Base-by-base conservation (phyloP, 2,329 filamentous ascomycete genomes). In the Aureobasidium sp. region DNA sequence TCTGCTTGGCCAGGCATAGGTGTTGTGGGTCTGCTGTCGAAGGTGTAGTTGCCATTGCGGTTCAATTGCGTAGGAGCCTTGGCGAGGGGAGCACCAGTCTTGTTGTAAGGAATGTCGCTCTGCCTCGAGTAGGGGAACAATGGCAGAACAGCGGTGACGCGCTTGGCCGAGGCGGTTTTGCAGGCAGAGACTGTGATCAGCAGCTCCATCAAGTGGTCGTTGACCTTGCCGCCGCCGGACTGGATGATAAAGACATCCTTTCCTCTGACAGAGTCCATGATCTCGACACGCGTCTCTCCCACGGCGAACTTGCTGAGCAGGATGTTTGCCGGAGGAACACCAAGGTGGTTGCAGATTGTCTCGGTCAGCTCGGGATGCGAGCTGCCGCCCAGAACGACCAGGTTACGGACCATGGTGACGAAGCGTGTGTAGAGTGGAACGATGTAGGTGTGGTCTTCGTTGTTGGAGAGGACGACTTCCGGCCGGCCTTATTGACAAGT, bases 161-260 rank as follows among this genome's bases (percentile, higher is more conserved):
- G 84, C 75, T 89, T 91, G 34, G 94, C 94, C 44, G 92, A 97
- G 69, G 91, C 91, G 14, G 89, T 88, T 78, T 96, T 96, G 85
- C 94, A 97, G 65, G 94, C 94, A n/a, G 91, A 96, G 70, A 97
- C 93, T 79, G 94, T 96, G 78, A 97, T 97, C 75, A 96, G 89
- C 55, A 97, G 86, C 73, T 99, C 94, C 79, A 99, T 89, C 67
- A 99, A 85, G 77, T 96, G 87, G 77, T 99, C 94, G 74, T 99
- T 99, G 77, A 97, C 90, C 70, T 89, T 89, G 66, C 91, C 91
- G 68, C 90, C 90, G 68, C 91, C 91, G 45, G 91, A 94, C 77
- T 97, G 93, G 71, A 99, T 91, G 73, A 97, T 97, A 79, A 95
- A 99, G 74, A 97, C 94, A 85, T 99, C 94, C 76, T 99, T 99